Evolutionary conservation across 805 yeast species (phyloP), one percentile per base, ranked within the genome.

Genomic region (Cyberlindnera japonica): DNA sequence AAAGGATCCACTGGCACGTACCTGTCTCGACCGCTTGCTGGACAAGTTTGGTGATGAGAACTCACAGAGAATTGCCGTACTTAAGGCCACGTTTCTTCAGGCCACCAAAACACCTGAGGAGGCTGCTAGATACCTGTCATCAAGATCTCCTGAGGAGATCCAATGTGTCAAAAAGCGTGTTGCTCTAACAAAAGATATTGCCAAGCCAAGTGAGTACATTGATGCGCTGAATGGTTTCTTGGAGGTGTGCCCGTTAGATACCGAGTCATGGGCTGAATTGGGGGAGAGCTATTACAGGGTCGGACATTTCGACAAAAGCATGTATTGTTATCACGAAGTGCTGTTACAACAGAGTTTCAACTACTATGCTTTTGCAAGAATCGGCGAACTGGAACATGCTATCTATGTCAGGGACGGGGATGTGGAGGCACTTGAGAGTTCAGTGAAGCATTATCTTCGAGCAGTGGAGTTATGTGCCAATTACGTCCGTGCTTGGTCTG

Each of bases 251-350:
- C 96, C 97, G 1, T 59, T 81, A 16, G 98, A 93, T 59, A 66
- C 75, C 3, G 79, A 83, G 47, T 66, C 83, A 2, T 88, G 95
- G 95, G 70, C 79, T 35, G 95, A 86, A 60, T 67, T 89, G 40
- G 83, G 79, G 4, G 76, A 77, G 26, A 66, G 74, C n/a, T 91
- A 91, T 57, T 61, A 61, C 18, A 58, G 65, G 12, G 45, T 71
- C 8, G 89, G 89, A 1, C 79, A 80, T 54, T 79, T 74, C 49
- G 81, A 77, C 25, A 79, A 80, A 51, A 81, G 93, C 0, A 70
- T 83, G 6, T 77, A 71, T 57, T 71, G 86, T 40, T 71, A 74
- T 20, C 78, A 85, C 54, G 96, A 91, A 56, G 75, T 85, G 2
- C 61, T 90, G 13, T 54, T 85, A 24, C 69, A 75, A 18, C 72